phyloP scores from a whole-genome alignment of 2,329 filamentous ascomycete genomes.

The Chrysosporium keratinophilum region DNA sequence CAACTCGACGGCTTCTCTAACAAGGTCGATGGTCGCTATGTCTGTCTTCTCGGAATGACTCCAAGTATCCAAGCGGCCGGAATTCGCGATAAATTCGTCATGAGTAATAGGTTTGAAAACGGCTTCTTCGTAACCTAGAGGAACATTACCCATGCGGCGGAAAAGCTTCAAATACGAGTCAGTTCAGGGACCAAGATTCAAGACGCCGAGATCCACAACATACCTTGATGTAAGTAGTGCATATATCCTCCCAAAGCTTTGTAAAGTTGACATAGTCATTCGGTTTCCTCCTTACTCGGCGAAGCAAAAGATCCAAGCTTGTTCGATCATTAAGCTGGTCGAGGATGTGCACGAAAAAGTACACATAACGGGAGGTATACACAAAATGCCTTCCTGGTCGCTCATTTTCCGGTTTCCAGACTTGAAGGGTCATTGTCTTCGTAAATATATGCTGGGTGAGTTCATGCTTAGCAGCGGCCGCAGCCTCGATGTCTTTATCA shows the following conservation, averaged over 20 bases:
- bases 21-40: constrained; percentile 46
- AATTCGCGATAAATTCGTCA: constrained; percentile 54
- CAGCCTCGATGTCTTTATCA: constrained; percentile 41
- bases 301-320: constrained; percentile 67
- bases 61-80: constrained; percentile 51
- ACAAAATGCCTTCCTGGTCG: constrained; percentile 78
- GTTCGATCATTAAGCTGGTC: constrained; percentile 62
- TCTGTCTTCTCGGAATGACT: constrained; percentile 41
- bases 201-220: constrained; percentile 10
- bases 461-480: constrained; percentile 59
- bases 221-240: constrained; percentile 46
- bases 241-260: constrained; percentile 53
- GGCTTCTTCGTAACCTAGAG: constrained; percentile 52
- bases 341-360: constrained; percentile 67
- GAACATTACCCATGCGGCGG: constrained; percentile 47
- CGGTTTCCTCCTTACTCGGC: constrained; percentile 69
- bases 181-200: constrained; percentile 13
- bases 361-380: constrained; percentile 77
- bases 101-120: constrained; percentile 54
- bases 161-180: constrained; percentile 38
- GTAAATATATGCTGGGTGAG: constrained; percentile 79
- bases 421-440: constrained; percentile 87
- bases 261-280: constrained; percentile 59
- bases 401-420: constrained; percentile 89
- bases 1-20: constrained; percentile 57